Evolutionary conservation across 257 asterid species (phyloP).

Genomic region (Solanum etuberosum): DNA sequence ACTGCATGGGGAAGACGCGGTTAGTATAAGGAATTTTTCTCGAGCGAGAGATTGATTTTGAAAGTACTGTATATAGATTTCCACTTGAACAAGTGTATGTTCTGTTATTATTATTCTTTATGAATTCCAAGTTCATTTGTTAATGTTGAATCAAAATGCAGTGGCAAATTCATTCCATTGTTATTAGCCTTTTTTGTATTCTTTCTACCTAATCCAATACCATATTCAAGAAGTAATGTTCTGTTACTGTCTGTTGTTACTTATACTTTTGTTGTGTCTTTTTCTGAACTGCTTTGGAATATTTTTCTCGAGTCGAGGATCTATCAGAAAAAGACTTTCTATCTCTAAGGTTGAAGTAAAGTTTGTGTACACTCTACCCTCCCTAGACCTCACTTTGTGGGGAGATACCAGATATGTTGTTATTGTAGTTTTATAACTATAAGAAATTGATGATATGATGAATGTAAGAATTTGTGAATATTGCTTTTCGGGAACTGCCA

Average conservation of each 20-base stretch:
- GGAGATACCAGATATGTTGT: accelerated
- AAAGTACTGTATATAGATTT: neutral
- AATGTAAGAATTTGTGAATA: neutral
- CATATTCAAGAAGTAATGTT: neutral
- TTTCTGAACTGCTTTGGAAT: no score
- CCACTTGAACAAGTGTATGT: neutral
- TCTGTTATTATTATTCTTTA: no score
- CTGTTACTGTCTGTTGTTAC: neutral
- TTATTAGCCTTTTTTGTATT: no score
- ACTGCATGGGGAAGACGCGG: neutral
- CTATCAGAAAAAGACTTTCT: no score
- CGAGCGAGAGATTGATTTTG: neutral
- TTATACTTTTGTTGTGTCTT: neutral
- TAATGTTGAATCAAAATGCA: neutral
- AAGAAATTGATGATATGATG: neutral
- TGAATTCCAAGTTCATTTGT: no score
- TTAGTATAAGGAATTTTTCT: neutral
- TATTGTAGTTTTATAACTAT: neutral
- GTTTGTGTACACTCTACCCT: accelerated
- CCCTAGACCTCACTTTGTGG: accelerated
- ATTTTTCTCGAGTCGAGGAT: neutral
- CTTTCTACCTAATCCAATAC: neutral
- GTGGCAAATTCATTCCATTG: neutral
- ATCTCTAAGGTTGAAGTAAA: accelerated
- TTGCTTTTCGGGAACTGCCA: neutral